A percentile compares a stretch with the other conserved stretches of the same genome.
Conservation (phyloP, 805 yeast species). For the Suhomyces vadensis region DNA sequence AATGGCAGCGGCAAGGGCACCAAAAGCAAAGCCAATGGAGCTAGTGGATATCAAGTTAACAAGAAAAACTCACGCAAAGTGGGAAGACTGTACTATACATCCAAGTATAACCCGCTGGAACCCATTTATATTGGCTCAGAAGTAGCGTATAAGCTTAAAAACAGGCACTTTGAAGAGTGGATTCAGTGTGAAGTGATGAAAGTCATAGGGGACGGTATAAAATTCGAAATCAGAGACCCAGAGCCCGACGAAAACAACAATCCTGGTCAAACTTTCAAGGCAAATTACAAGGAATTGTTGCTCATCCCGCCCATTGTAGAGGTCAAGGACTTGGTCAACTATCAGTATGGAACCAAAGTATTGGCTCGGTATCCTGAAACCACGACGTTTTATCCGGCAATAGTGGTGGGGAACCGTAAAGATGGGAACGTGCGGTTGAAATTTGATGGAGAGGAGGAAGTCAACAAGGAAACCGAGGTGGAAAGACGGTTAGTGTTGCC, state of each 20-base stretch:
- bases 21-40: not conserved
- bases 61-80: slow-evolving; percentile 20
- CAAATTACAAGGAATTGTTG: slow-evolving; percentile 76
- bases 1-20: slow-evolving; percentile 2
- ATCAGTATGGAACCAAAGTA: slow-evolving; percentile 78
- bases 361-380: slow-evolving; percentile 96
- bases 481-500: slow-evolving; percentile 82
- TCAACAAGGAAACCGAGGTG: slow-evolving; percentile 91
- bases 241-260: slow-evolving; percentile 94
- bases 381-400: slow-evolving; percentile 94
- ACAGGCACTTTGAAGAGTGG: slow-evolving; percentile 86
- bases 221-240: slow-evolving; percentile 91
- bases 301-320: slow-evolving; percentile 61
- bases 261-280: slow-evolving; percentile 82
- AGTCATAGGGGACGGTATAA: slow-evolving; percentile 68
- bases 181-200: slow-evolving; percentile 88
- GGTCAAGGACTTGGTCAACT: slow-evolving; percentile 45
- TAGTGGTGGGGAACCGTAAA: slow-evolving; percentile 73
- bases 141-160: slow-evolving; percentile 81
- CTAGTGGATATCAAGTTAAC: slow-evolving; percentile 9
- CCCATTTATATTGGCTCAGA: slow-evolving; percentile 68
- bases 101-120: slow-evolving; percentile 60
- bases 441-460: slow-evolving; percentile 98
- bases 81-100: slow-evolving; percentile 51
- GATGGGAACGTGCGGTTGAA: slow-evolving; percentile 76